Conservation (phyloP, 2,329 filamentous ascomycete genomes). For the Claviceps cyperi region DNA sequence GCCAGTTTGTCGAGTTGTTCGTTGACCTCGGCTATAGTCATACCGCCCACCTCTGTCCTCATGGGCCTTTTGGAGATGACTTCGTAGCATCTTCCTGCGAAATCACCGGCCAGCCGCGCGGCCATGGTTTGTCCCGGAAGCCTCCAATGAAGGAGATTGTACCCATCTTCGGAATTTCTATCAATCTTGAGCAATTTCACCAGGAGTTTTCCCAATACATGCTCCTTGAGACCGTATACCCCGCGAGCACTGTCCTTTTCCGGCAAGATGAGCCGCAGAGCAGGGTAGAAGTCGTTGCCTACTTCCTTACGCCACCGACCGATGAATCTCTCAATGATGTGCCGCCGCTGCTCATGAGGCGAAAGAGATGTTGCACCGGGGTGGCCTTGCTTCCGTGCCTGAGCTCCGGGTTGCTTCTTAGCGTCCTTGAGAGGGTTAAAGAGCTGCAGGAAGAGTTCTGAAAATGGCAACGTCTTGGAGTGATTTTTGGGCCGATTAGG, state of each 20-base stretch:
- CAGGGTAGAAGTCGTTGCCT: constrained; percentile 85
- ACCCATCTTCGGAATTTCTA: constrained; percentile 77
- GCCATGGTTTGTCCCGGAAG: constrained; percentile 55
- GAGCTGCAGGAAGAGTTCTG: constrained; percentile 58
- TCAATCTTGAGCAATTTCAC: constrained; percentile 88
- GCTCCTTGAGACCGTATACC: constrained; percentile 92
- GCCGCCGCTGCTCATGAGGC: constrained; percentile 63
- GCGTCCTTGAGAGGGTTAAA: constrained; percentile 73
- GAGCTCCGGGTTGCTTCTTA: constrained; percentile 54
- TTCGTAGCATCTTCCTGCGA: constrained; percentile 78
- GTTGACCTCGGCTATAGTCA: constrained; percentile 86
- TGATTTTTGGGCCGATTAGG: constrained; percentile 73
- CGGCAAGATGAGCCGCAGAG: constrained; percentile 77
- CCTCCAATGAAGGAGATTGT: constrained; percentile 83
- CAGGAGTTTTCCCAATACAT: constrained; percentile 75
- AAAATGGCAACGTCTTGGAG: constrained; percentile 66
- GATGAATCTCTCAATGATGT: constrained; percentile 78
- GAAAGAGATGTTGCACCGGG: constrained; percentile 44
- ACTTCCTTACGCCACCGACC: constrained; percentile 75
- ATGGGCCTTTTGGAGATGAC: constrained; percentile 74
- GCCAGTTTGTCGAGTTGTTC: constrained; percentile 67
- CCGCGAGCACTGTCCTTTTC: constrained; percentile 85
- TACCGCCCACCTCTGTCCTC: constrained; percentile 54
- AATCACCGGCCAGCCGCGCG: constrained; percentile 67
- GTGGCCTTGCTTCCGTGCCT: constrained; percentile 42